These are phyloP conservation scores for Yueomyces sp. DNA, from an alignment of 1,139 yeast genomes.

Conservation along the genomic window DNA sequence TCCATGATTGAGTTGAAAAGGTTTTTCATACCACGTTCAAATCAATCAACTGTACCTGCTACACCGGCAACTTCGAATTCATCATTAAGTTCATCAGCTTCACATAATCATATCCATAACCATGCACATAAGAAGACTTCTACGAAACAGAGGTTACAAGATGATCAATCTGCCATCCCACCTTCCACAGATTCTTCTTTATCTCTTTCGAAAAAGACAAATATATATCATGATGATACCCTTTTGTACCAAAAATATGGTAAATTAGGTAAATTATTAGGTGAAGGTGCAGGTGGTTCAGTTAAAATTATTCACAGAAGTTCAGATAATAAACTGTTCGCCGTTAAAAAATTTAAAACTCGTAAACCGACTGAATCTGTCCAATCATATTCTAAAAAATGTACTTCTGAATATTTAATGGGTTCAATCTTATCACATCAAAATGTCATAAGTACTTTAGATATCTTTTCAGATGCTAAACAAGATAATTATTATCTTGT, in stretches of 20 bases:
- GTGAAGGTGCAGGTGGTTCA: constrained; percentile 97
- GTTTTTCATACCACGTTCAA: constrained; percentile 32
- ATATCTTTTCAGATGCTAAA: constrained; percentile 50
- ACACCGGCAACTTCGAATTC: constrained; percentile 3
- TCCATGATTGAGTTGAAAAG: constrained; percentile 65
- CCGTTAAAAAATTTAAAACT: constrained; percentile 89
- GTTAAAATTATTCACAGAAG: constrained; percentile 75
- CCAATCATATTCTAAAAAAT: constrained; percentile 83
- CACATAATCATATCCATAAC: not conserved
- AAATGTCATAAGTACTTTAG: constrained; percentile 88
- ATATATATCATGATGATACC: constrained; percentile 40
- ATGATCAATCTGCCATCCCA: constrained; percentile 23
- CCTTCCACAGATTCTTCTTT: constrained; percentile 22
- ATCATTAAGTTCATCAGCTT: not conserved
- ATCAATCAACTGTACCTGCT: not conserved
- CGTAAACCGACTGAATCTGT: constrained; percentile 68
- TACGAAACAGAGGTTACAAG: constrained; percentile 2
- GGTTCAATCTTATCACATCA: constrained; percentile 93
- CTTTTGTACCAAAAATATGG: constrained; percentile 73
- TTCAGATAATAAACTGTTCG: constrained; percentile 71
- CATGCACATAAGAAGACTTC: not conserved
- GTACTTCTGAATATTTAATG: constrained; percentile 92
- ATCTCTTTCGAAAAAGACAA: constrained; percentile 19
- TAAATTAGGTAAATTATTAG: constrained; percentile 75
- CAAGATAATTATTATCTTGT: constrained; percentile 83